These are phyloP conservation scores for Astrothelium subdiscretum DNA, from an alignment of 495 filamentous ascomycete genomes.

Conservation along the genomic window DNA sequence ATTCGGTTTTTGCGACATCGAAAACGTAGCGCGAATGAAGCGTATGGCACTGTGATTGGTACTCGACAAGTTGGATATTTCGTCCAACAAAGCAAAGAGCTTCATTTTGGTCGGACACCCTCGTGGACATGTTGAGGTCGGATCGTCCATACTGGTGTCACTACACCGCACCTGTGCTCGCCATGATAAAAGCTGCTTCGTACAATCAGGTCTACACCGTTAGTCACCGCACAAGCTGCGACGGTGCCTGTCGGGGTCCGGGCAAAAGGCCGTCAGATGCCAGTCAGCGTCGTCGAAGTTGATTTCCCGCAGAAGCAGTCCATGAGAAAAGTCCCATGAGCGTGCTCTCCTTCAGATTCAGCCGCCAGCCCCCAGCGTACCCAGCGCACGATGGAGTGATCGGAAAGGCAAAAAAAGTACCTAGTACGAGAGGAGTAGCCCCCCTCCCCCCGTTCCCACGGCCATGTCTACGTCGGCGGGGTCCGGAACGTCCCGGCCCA, in stretches of 20 bases:
- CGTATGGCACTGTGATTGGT: too few species aligned
- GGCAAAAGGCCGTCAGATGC: neutral
- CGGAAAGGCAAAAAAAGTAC: too few species aligned
- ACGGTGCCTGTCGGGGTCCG: neutral
- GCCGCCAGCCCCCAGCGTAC: neutral
- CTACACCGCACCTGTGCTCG: neutral
- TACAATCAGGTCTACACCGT: conserved; percentile 1
- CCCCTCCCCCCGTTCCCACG: too few species aligned
- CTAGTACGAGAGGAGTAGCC: too few species aligned
- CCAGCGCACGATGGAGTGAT: too few species aligned
- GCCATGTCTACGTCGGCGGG: neutral
- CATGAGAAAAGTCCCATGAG: neutral
- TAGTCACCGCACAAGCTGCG: neutral
- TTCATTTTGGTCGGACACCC: too few species aligned
- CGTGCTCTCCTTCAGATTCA: neutral
- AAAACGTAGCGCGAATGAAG: too few species aligned
- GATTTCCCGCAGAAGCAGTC: neutral
- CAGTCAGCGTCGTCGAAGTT: neutral
- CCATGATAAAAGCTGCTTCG: conserved; percentile 1
- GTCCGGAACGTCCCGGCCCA: neutral
- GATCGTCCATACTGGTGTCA: neutral
- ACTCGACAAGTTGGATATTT: too few species aligned
- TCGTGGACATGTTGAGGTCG: too few species aligned
- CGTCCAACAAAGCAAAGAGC: too few species aligned
- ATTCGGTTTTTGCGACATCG: too few species aligned